phyloP scores from a whole-genome alignment of 2,329 filamentous ascomycete genomes.

The Ophiostoma montium region DNA sequence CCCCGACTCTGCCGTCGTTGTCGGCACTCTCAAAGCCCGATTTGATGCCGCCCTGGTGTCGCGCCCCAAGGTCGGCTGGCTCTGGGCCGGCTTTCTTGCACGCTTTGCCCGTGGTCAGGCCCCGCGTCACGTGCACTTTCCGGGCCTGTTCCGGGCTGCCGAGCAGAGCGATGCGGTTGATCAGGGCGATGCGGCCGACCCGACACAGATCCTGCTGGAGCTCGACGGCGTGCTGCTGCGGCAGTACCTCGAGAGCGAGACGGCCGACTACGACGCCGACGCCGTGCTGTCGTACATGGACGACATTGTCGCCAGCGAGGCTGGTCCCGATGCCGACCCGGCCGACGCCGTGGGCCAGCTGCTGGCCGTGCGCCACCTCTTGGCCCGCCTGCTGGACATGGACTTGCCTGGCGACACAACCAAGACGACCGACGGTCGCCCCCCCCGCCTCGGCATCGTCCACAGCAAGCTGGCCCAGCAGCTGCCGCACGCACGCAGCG shows the following conservation, averaged over 20 bases:
- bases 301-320: constrained; percentile 9
- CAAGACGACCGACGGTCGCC: constrained; percentile 1
- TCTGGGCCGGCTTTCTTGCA: constrained; percentile 29
- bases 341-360: constrained; percentile 24
- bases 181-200: background rate
- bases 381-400: constrained; percentile 22
- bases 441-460: constrained; percentile 25
- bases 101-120: constrained; percentile 22
- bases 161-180: too few relatives aligned
- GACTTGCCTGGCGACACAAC: background rate
- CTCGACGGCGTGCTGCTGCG: constrained; percentile 19
- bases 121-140: constrained; percentile 22
- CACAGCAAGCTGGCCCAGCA: constrained; percentile 26
- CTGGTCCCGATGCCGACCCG: background rate
- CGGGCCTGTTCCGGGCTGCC: constrained; percentile 12
- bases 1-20: too few relatives aligned
- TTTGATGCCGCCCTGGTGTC: constrained; percentile 13
- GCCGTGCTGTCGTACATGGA: constrained; percentile 26
- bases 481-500: constrained; percentile 19
- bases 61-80: constrained; percentile 26
- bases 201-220: constrained; percentile 12
- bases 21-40: constrained; percentile 8
- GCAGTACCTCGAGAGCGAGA: constrained; percentile 18
- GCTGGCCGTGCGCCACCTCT: constrained; percentile 29
- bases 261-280: constrained; percentile 13